Evolutionary conservation across 768 basidiomycete genomes (phyloP).

Genomic region (Coprinopsis strossmayeri): DNA sequence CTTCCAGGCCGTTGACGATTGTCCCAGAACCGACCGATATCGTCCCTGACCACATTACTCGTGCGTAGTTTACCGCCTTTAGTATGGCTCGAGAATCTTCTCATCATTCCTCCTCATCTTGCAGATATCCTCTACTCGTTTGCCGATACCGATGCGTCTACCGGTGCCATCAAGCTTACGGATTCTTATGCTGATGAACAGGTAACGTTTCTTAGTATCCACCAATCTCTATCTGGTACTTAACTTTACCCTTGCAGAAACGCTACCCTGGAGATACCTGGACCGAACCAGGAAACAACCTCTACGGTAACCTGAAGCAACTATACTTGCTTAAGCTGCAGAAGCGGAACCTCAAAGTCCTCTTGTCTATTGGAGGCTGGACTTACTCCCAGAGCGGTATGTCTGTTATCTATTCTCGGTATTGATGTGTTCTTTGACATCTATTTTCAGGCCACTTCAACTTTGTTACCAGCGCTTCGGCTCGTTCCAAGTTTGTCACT

Average conservation of each 20-base stretch:
- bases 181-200: constrained; percentile 72
- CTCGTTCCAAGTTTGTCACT: constrained; percentile 51
- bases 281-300: constrained; percentile 68
- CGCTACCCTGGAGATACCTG: constrained; percentile 68
- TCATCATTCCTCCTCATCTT: not conserved
- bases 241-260: constrained; percentile 36
- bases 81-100: not conserved
- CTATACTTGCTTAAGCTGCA: constrained; percentile 55
- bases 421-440: not conserved
- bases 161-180: constrained; percentile 59
- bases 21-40: constrained; percentile 58
- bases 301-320: constrained; percentile 81
- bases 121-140: constrained; percentile 72
- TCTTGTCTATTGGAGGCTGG: constrained; percentile 55
- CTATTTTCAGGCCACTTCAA: constrained; percentile 47
- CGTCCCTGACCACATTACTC: constrained; percentile 53
- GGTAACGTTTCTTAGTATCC: constrained; percentile 24
- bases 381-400: constrained; percentile 60
- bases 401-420: not conserved
- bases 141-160: constrained; percentile 58
- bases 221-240: not conserved
- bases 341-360: constrained; percentile 46
- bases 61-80: constrained; percentile 26
- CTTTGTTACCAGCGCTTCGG: constrained; percentile 47
- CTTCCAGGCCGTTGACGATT: too few relatives aligned